phyloP scores from a whole-genome alignment of 495 filamentous ascomycete species.

The Annulohypoxylon moriforme region DNA sequence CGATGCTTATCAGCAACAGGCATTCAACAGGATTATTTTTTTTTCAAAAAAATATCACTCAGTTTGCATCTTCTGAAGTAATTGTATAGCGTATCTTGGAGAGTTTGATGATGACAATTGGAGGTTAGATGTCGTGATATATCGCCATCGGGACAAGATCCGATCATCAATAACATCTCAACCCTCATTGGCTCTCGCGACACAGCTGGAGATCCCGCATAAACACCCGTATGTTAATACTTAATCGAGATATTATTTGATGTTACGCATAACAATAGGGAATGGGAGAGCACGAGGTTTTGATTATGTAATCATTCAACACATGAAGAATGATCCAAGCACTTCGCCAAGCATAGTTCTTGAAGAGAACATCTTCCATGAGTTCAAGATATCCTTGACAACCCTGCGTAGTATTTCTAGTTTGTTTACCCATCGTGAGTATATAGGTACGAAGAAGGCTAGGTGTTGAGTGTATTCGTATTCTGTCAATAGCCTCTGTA shows the following conservation, averaged over 20 bases:
- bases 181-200: slow-evolving; percentile 16
- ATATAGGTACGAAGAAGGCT: no score
- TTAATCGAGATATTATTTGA: neutral
- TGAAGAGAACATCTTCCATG: no score
- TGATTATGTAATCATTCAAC: no score
- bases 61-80: neutral
- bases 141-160: slow-evolving; percentile 34
- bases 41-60: no score
- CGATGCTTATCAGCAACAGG: slow-evolving; percentile 5
- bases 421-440: no score
- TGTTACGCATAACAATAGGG: neutral
- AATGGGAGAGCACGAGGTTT: neutral
- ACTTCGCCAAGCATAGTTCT: no score
- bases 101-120: slow-evolving; percentile 36
- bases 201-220: neutral
- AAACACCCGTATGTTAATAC: neutral
- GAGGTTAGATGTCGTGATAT: slow-evolving; percentile 43
- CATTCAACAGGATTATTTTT: neutral
- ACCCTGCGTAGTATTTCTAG: no score
- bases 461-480: no score
- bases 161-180: slow-evolving; percentile 14
- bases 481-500: no score
- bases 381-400: no score
- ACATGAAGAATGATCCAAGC: no score
- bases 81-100: neutral